Percentiles rank a stretch among this genome's conserved stretches.
phyloP scores from a whole-genome alignment of 345 rosid species.

The Lepidium didymum region DNA sequence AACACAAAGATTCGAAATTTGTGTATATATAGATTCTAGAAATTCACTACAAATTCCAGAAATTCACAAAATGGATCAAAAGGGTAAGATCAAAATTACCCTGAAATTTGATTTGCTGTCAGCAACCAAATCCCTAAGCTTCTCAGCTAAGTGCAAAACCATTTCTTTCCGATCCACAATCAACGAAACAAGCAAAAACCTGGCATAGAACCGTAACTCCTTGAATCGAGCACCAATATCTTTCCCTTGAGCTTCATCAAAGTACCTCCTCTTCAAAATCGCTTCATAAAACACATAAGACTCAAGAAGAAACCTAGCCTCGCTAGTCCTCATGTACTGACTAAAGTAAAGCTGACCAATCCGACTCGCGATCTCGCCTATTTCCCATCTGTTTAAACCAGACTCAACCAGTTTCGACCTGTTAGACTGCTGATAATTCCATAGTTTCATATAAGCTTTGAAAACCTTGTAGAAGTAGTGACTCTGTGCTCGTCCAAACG shows the following conservation, averaged over 20 bases:
- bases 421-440: conserved; percentile 94
- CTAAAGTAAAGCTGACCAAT: conserved; percentile 96
- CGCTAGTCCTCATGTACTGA: conserved; percentile 93
- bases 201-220: conserved; percentile 81
- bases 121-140: conserved; percentile 51
- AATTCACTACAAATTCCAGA: neutral
- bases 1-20: neutral
- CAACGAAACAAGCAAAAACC: conserved; percentile 80
- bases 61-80: neutral
- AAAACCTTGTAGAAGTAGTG: conserved; percentile 76
- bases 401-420: conserved; percentile 57
- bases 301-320: conserved; percentile 75
- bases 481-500: conserved; percentile 47
- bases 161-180: conserved; percentile 59
- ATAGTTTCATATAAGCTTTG: conserved; percentile 88
- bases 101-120: conserved; percentile 62
- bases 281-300: conserved; percentile 93
- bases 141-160: conserved; percentile 46
- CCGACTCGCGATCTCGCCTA: conserved; percentile 99
- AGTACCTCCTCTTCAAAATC: conserved; percentile 67
- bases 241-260: conserved; percentile 50
- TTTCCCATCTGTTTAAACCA: conserved; percentile 95
- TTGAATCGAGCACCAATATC: conserved; percentile 74
- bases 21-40: neutral
- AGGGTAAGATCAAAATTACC: conserved; percentile 36